phyloP scores from a whole-genome alignment of 1,284 basidiomycete genomes.

The Peniophora sp. region DNA sequence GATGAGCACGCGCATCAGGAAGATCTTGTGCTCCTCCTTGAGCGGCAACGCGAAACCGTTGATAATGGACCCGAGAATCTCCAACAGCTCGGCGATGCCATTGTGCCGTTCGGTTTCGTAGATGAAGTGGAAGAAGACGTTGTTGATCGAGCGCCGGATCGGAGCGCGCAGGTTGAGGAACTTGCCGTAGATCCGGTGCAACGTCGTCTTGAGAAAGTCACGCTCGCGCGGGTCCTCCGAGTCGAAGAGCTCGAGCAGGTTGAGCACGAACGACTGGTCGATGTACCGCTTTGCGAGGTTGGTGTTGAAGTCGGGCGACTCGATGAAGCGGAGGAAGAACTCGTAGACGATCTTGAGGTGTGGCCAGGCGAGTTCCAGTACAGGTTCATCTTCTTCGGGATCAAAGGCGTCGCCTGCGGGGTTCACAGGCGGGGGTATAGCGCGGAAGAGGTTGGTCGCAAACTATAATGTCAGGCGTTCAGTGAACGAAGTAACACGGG shows the following conservation, averaged over 20 bases:
- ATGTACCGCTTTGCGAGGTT: conserved; percentile 97
- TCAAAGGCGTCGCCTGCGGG: conserved; percentile 98
- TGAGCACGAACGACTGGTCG: conserved; percentile 93
- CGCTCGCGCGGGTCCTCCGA: conserved; percentile 98
- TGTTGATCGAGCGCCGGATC: conserved; percentile 98
- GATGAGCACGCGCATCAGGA: conserved; percentile 92
- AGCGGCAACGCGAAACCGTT: conserved; percentile 98
- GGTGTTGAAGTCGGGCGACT: conserved; percentile 97
- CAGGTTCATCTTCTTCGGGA: conserved; percentile 99
- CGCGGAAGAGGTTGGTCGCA: conserved; percentile 95
- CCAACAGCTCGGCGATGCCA: conserved; percentile 96
- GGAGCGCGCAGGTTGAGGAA: conserved; percentile 98
- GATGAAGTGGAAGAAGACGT: conserved; percentile 98
- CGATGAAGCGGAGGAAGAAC: conserved; percentile 99
- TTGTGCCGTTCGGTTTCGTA: conserved; percentile 99
- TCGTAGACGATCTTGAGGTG: conserved; percentile 99
- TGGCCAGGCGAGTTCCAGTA: conserved; percentile 98
- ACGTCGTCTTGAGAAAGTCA: conserved; percentile 98
- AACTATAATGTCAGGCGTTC: conserved; percentile 47
- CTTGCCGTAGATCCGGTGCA: conserved; percentile 99
- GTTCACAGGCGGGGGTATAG: conserved; percentile 98
- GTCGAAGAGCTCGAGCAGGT: conserved; percentile 97
- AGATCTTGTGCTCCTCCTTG: conserved; percentile 99
- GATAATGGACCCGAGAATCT: conserved; percentile 99
- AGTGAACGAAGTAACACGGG: conserved; percentile 4